A percentile compares a stretch with the other conserved stretches of the same genome.
Evolutionary conservation across 768 basidiomycete genomes (phyloP).

Genomic region (Lentinula aciculospora): DNA sequence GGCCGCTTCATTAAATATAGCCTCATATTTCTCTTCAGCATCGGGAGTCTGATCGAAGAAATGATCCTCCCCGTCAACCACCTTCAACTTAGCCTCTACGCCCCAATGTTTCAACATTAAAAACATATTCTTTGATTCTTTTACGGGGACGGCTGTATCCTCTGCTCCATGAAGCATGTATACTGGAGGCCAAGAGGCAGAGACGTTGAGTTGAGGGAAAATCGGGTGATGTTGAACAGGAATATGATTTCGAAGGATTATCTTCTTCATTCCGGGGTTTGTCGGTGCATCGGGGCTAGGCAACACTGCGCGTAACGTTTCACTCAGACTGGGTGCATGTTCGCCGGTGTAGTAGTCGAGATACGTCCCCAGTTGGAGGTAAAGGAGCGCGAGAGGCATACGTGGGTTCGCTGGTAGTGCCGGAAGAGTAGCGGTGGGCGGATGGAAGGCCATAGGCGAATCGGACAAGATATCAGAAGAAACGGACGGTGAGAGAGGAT

Average conservation of each 20-base stretch:
- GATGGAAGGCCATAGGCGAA: not conserved
- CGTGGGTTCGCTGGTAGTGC: not conserved
- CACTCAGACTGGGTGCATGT: not conserved
- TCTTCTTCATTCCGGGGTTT: not conserved
- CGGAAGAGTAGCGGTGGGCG: not conserved
- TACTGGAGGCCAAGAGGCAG: slow-evolving; percentile 36
- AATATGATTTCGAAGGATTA: slow-evolving; percentile 10
- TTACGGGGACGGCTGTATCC: slow-evolving; percentile 39
- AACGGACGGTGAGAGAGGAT: not conserved
- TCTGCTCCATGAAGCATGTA: slow-evolving; percentile 41
- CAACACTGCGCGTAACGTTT: not conserved
- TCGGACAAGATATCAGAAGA: not conserved
- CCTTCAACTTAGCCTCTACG: slow-evolving; percentile 13
- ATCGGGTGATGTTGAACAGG: slow-evolving; percentile 25
- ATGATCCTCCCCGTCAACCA: slow-evolving; percentile 2
- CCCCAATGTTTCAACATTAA: slow-evolving; percentile 22
- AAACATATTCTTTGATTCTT: slow-evolving; percentile 33
- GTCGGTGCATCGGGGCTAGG: not conserved
- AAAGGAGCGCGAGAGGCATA: slow-evolving; percentile 1
- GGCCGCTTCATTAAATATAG: not conserved
- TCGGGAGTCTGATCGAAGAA: slow-evolving; percentile 2
- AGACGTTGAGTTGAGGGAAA: slow-evolving; percentile 40
- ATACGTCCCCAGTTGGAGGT: slow-evolving; percentile 1
- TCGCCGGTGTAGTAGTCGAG: slow-evolving; percentile 1
- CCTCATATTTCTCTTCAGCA: not conserved